phyloP scores from a whole-genome alignment of 805 yeast genomes.

The Metschnikowia santaceciliae region DNA sequence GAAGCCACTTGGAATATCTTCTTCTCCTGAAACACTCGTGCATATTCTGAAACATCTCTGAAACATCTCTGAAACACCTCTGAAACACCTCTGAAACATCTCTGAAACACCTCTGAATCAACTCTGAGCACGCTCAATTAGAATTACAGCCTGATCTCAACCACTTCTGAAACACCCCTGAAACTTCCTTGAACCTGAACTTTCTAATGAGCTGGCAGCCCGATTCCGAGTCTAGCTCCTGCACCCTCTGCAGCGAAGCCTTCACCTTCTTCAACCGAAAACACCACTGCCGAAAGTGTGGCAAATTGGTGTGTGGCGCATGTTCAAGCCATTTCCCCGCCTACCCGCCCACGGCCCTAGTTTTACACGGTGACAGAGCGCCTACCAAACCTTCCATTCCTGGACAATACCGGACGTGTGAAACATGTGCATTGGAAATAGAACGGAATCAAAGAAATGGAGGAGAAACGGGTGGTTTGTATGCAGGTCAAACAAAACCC shows the following conservation, averaged over 20 bases:
- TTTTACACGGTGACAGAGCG: conserved; percentile 16
- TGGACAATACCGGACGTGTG: conserved; percentile 63
- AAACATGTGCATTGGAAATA: conserved; percentile 59
- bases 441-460: conserved; percentile 4
- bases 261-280: conserved; percentile 66
- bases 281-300: conserved; percentile 84
- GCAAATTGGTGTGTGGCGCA: conserved; percentile 67
- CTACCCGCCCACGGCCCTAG: conserved; percentile 20
- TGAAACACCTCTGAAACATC: not conserved
- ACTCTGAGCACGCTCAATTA: not conserved
- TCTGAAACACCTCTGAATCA: not conserved
- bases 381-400: conserved; percentile 10
- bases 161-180: not conserved
- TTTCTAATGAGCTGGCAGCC: conserved; percentile 55
- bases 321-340: conserved; percentile 55
- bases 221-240: conserved; percentile 49
- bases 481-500: conserved; percentile 11
- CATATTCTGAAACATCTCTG: no score
- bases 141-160: not conserved
- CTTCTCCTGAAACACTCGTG: no score
- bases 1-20: no score
- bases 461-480: conserved; percentile 7
- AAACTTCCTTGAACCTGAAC: no score
- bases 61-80: no score
- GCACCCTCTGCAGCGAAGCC: conserved; percentile 50